phyloP scores from a whole-genome alignment of 2,329 filamentous ascomycete species.

The Talaromyces amestolkiae region DNA sequence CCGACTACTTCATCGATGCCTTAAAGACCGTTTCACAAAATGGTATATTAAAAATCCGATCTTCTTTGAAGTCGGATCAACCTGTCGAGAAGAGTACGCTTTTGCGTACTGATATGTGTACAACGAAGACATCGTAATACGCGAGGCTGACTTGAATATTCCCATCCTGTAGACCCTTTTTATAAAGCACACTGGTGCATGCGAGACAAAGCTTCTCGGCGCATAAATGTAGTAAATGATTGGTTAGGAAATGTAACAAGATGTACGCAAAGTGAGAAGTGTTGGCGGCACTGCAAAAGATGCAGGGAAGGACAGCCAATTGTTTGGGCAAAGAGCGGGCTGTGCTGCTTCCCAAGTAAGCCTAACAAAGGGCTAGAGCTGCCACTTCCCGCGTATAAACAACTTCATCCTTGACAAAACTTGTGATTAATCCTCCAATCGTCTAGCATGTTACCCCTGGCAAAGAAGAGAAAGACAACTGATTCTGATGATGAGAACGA shows the following conservation, averaged over 20 bases:
- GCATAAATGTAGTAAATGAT: not conserved
- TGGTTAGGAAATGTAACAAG: not conserved
- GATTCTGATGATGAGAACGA: not conserved
- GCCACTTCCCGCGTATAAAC: not conserved
- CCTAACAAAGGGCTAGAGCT: not conserved
- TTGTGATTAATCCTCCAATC: no score
- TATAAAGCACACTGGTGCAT: not conserved
- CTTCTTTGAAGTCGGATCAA: not conserved
- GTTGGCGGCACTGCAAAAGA: not conserved
- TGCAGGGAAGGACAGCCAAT: constrained; percentile 7
- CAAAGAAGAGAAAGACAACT: not conserved
- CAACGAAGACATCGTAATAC: not conserved
- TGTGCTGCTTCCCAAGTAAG: not conserved
- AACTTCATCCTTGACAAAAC: not conserved
- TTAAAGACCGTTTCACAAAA: not conserved
- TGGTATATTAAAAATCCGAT: not conserved
- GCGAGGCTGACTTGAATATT: not conserved
- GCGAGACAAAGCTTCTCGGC: constrained; percentile 4
- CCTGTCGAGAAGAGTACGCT: not conserved
- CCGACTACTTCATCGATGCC: not conserved
- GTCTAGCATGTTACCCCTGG: not conserved
- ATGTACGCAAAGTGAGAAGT: not conserved
- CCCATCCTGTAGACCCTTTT: not conserved
- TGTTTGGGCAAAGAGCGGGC: not conserved
- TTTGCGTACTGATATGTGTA: not conserved